A percentile compares a stretch with the other conserved stretches of the same genome.
Conservation (phyloP, 495 filamentous ascomycete species). For the Penicillium atrosanguineum region DNA sequence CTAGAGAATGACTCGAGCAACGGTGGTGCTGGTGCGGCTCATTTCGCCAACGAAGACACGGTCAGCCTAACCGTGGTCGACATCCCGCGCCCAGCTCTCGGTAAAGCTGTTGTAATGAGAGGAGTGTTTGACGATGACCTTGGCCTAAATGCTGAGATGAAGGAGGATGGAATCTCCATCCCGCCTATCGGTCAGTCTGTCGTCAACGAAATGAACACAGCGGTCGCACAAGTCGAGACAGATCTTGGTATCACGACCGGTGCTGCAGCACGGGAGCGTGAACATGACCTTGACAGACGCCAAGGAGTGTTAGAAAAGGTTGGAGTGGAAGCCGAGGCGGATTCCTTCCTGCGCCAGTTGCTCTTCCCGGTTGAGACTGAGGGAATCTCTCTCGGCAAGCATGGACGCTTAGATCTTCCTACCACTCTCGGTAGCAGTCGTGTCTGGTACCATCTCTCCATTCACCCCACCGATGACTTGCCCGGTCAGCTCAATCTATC, state of each 20-base stretch:
- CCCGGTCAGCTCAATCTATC: constrained; percentile 64
- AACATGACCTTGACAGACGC: constrained; percentile 74
- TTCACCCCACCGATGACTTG: constrained; percentile 87
- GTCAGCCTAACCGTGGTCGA: constrained; percentile 88
- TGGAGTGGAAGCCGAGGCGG: constrained; percentile 73
- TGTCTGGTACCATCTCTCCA: constrained; percentile 90
- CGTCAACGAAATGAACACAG: constrained; percentile 77
- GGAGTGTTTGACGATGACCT: constrained; percentile 85
- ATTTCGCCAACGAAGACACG: constrained; percentile 70
- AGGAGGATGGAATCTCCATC: constrained; percentile 81
- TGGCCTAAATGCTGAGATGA: constrained; percentile 98
- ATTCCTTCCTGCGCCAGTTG: constrained; percentile 78
- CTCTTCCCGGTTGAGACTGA: constrained; percentile 76
- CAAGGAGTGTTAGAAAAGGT: constrained; percentile 85
- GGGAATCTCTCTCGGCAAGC: constrained; percentile 69
- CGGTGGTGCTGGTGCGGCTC: constrained; percentile 46
- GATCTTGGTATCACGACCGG: constrained; percentile 77
- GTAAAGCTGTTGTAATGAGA: constrained; percentile 81
- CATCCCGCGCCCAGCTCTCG: constrained; percentile 72
- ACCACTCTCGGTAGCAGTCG: constrained; percentile 71
- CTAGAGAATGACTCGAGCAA: constrained; percentile 64
- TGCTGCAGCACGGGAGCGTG: constrained; percentile 63
- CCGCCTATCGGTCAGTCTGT: constrained; percentile 70
- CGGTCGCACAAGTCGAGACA: constrained; percentile 72
- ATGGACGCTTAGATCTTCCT: constrained; percentile 72